Percentiles rank a stretch among this genome's conserved stretches.
Conservation (phyloP, 345 rosid genomes). For the Eucalyptus sideroxylon region DNA sequence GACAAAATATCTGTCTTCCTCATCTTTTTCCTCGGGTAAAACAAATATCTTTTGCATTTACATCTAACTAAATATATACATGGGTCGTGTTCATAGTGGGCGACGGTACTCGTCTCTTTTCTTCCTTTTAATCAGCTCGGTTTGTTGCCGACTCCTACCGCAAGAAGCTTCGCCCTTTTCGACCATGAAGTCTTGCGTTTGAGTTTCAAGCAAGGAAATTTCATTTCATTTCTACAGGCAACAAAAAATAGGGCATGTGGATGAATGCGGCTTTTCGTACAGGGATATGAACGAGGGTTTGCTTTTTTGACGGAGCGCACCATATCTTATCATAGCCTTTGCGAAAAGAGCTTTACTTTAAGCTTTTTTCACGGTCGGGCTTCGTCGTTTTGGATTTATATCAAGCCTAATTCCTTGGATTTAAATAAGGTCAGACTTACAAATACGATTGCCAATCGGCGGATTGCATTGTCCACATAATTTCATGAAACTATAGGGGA, state of each 20-base stretch:
- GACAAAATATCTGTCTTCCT: not conserved
- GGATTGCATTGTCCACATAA: not conserved
- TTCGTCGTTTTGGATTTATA: not conserved
- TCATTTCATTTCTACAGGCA: not conserved
- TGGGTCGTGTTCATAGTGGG: not conserved
- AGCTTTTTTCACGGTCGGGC: not conserved
- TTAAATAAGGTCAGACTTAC: not conserved
- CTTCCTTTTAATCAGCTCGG: not conserved
- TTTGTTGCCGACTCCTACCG: not conserved
- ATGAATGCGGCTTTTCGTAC: not conserved
- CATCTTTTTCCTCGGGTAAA: not conserved
- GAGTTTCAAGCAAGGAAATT: not conserved
- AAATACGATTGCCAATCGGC: not conserved
- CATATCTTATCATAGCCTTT: not conserved
- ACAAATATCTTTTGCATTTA: not conserved
- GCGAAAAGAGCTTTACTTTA: not conserved
- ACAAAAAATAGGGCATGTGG: not conserved
- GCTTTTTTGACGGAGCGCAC: not conserved
- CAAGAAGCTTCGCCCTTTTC: not conserved
- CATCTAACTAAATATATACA: not conserved
- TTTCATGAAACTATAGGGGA: not conserved
- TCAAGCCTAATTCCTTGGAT: not conserved
- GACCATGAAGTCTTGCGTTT: not conserved
- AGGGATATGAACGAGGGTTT: not conserved
- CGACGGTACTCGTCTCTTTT: not conserved